These are phyloP conservation scores for Gyromitra esculenta DNA, from an alignment of 2,329 filamentous ascomycete genomes.

Conservation along the genomic window DNA sequence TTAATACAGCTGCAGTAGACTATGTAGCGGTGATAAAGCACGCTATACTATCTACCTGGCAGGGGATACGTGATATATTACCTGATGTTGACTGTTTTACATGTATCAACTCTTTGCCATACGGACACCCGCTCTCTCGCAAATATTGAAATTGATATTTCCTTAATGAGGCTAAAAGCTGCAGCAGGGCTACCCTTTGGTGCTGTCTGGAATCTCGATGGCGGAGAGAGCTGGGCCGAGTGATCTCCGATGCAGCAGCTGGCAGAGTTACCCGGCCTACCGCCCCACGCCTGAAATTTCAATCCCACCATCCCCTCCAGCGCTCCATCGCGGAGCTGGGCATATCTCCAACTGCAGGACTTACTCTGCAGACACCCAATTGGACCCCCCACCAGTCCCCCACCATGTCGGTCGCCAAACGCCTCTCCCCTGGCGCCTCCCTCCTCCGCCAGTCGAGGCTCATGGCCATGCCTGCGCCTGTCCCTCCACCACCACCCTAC, in stretches of 20 bases:
- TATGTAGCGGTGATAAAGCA: too few species aligned
- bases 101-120: too few species aligned
- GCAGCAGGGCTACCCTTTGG: too few species aligned
- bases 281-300: constrained; percentile 2
- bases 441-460: constrained; percentile 57
- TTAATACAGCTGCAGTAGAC: too few species aligned
- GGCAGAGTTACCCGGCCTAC: background rate
- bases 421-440: constrained; percentile 54
- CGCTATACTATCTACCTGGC: too few species aligned
- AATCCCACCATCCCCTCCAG: background rate
- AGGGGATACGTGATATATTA: too few species aligned
- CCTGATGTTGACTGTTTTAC: too few species aligned
- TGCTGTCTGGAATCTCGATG: too few species aligned
- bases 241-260: background rate
- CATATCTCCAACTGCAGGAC: too few species aligned
- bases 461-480: constrained; percentile 56
- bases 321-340: background rate
- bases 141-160: too few species aligned
- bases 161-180: too few species aligned
- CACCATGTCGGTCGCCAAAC: constrained; percentile 55
- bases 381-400: background rate
- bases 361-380: background rate
- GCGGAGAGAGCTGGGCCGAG: background rate
- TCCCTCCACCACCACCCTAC: constrained; percentile 52
- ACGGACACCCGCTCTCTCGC: too few species aligned